Evolutionary conservation across 441 rosid species (phyloP).

Genomic region (Populus tomentosa): DNA sequence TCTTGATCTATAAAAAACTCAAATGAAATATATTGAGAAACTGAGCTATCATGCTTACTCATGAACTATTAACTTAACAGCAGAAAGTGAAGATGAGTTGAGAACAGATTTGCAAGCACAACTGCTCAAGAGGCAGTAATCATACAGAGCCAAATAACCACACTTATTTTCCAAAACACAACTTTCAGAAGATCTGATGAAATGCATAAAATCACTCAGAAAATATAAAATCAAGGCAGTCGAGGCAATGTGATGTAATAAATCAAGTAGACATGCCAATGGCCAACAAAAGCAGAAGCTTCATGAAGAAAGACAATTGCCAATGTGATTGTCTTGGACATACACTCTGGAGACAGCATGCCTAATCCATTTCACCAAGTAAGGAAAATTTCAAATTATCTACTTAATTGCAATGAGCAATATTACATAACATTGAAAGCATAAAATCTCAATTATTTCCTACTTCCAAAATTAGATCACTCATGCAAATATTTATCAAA

Average conservation of each 20-base stretch:
- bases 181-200: not conserved
- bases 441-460: not conserved
- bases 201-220: not conserved
- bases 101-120: not conserved
- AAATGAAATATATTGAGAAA: not conserved
- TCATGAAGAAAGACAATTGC: not conserved
- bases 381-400: not conserved
- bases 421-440: not conserved
- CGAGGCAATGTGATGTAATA: not conserved
- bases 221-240: not conserved
- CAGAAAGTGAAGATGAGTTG: not conserved
- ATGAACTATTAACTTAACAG: not conserved
- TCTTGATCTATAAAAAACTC: conserved; percentile 54
- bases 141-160: not conserved
- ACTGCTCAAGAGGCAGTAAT: not conserved
- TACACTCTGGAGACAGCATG: not conserved
- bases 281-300: not conserved
- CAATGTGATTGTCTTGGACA: not conserved
- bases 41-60: not conserved
- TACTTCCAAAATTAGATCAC: not conserved
- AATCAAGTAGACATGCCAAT: not conserved
- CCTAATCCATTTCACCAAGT: not conserved
- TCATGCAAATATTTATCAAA: not conserved
- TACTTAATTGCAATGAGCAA: not conserved
- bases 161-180: not conserved